Evolutionary conservation across 306 rosid genomes (phyloP), one percentile per base, ranked within the genome.

Genomic region (Astragalus membranaceus): DNA sequence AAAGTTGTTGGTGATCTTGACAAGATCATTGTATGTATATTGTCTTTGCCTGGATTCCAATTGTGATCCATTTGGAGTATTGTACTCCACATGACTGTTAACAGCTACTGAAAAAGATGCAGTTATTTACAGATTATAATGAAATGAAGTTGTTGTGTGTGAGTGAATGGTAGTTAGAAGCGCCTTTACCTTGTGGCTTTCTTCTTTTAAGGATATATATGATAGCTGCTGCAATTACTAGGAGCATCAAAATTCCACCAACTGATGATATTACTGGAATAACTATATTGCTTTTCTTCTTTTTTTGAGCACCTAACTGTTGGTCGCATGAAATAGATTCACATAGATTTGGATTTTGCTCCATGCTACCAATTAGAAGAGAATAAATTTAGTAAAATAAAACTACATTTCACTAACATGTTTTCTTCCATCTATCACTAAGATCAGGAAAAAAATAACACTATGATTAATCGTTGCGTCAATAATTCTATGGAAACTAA

Each of bases 1-100:
- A 46, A 85, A 79, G 65, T 81, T 81, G 72, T 77, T 71, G 56
- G 89, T 88, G 30, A 88, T 81, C 51, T 32, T 50, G 10, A 58
- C 33, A 37, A 81, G 48, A 23, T 88, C 85, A 0, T 72, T 10
- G 48, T 52, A 83, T 20, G 82, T 78, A 64, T 80, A 88, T 47
- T 75, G 79, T 47, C 72, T 64, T 51, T 70, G 54, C 48, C 17
- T 47, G 2, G 64, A 8, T 70, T 80, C 84, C 3, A 84, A 9
- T 20, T 48, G 44, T 23, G 76, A 46, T 7, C 3, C 55, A 61
- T 41, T 53, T 46, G 75, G 63, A 30, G 44, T 52, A 53, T 47
- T 46, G 1, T 36, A 35, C 23, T 77, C 47, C 8, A 10, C 46
- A 32, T 41, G 55, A 39, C 13, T 26, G 23, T 55, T 15, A 39